Conservation (phyloP, 2,329 filamentous ascomycete genomes). For the Teratosphaeria viscida region DNA sequence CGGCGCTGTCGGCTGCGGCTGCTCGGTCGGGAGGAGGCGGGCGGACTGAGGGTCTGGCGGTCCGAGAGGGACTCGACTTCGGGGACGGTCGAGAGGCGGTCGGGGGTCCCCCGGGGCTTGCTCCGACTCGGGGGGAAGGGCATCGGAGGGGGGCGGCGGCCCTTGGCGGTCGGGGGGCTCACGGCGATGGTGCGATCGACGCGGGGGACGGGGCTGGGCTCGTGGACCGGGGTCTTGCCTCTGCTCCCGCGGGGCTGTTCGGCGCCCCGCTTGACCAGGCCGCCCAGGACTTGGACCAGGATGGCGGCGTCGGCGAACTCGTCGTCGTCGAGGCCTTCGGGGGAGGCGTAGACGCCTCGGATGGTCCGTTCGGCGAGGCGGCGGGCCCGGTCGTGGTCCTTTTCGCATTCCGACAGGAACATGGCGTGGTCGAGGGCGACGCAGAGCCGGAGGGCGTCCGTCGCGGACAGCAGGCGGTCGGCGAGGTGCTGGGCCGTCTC, state of each 20-base stretch:
- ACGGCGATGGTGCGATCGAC: slow-evolving; percentile 25
- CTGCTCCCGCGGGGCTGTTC: slow-evolving; percentile 8
- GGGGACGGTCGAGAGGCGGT: slow-evolving; percentile 23
- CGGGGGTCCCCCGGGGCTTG: slow-evolving; percentile 12
- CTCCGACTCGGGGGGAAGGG: not conserved
- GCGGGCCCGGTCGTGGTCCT: slow-evolving; percentile 67
- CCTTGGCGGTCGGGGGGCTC: slow-evolving; percentile 11
- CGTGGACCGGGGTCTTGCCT: not conserved
- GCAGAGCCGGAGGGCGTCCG: slow-evolving; percentile 78
- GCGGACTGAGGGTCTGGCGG: slow-evolving; percentile 3
- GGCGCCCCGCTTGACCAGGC: slow-evolving; percentile 73
- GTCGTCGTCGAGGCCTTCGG: slow-evolving; percentile 88
- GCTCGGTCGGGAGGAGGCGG: slow-evolving; percentile 18
- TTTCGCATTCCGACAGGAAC: slow-evolving; percentile 86
- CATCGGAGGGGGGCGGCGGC: not conserved
- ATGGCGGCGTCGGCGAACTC: slow-evolving; percentile 89
- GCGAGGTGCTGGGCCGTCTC: slow-evolving; percentile 64
- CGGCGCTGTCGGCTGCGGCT: slow-evolving; percentile 13
- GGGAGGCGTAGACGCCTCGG: slow-evolving; percentile 79
- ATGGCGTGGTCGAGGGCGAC: slow-evolving; percentile 88
- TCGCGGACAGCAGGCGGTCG: slow-evolving; percentile 68
- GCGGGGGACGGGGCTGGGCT: slow-evolving; percentile 1
- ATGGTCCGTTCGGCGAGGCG: slow-evolving; percentile 73
- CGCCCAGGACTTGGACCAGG: slow-evolving; percentile 73
- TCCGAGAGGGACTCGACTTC: slow-evolving; percentile 16